Percentiles rank a stretch among this genome's conserved stretches.
phyloP scores from a whole-genome alignment of 768 basidiomycete genomes.

The Agaricus sinodeliciosus region DNA sequence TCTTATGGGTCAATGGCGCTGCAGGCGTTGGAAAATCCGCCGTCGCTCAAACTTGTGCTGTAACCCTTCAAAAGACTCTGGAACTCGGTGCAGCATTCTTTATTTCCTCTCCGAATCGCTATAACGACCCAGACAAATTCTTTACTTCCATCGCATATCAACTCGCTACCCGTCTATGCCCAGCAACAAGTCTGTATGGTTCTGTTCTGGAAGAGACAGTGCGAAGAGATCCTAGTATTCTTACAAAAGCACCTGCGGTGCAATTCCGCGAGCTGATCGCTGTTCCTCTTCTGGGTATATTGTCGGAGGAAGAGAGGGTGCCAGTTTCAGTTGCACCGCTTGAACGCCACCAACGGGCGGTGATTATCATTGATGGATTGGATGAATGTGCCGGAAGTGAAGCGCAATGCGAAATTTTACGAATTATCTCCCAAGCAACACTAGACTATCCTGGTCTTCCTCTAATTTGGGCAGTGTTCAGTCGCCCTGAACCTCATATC shows the following conservation, averaged over 20 bases:
- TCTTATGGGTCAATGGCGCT: constrained; percentile 18
- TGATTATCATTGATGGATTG: constrained; percentile 20
- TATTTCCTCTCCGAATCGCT: constrained; percentile 23
- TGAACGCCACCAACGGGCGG: background rate
- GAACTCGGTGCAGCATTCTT: constrained; percentile 27
- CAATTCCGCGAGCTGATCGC: constrained; percentile 16
- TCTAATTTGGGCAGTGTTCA: constrained; percentile 18
- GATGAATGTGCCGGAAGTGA: constrained; percentile 19
- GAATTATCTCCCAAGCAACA: constrained; percentile 2
- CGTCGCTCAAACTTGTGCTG: constrained; percentile 20
- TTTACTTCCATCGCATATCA: constrained; percentile 26
- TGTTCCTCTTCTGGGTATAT: constrained; percentile 6
- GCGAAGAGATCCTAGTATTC: constrained; percentile 14
- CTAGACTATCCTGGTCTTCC: constrained; percentile 10
- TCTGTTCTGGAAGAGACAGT: constrained; percentile 8
- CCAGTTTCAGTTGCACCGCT: too few relatives aligned
- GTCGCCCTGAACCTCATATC: constrained; percentile 22
- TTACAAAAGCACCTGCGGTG: constrained; percentile 9
- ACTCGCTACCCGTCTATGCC: constrained; percentile 10
- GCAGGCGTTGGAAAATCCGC: constrained; percentile 24
- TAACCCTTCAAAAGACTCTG: constrained; percentile 11
- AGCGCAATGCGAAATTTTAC: constrained; percentile 12
- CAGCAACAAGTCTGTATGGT: background rate
- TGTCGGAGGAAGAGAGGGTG: background rate
- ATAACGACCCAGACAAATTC: constrained; percentile 18